Evolutionary conservation across 2,329 filamentous ascomycete genomes (phyloP).

Genomic region (Fusarium sp.): DNA sequence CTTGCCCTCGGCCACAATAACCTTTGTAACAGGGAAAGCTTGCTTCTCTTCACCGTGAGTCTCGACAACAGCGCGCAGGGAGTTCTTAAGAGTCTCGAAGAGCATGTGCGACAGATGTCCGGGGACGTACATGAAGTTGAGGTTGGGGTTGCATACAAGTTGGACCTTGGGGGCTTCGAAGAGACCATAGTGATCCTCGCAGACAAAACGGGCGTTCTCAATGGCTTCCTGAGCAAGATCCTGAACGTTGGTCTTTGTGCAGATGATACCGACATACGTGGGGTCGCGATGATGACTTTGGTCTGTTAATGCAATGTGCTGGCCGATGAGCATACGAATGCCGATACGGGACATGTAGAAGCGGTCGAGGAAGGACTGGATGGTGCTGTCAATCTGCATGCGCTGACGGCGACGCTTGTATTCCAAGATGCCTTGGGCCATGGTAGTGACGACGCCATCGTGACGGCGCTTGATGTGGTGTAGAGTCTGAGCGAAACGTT

Average conservation of each 20-base stretch:
- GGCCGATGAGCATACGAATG: constrained; percentile 98
- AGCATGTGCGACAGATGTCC: constrained; percentile 99
- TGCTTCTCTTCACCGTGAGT: constrained; percentile 94
- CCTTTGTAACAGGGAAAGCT: constrained; percentile 94
- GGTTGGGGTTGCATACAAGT: constrained; percentile 90
- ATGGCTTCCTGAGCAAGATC: constrained; percentile 97
- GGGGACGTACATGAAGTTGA: constrained; percentile 99
- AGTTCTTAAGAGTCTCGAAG: constrained; percentile 99
- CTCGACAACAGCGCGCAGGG: constrained; percentile 94
- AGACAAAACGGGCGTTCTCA: constrained; percentile 98
- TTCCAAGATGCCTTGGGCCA: constrained; percentile 96
- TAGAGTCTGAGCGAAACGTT: constrained; percentile 85
- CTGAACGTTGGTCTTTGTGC: constrained; percentile 95
- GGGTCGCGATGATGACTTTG: constrained; percentile 89
- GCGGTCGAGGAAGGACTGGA: constrained; percentile 95
- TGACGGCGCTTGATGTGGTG: constrained; percentile 96
- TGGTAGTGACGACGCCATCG: constrained; percentile 96
- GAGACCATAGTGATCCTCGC: constrained; percentile 96
- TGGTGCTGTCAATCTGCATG: constrained; percentile 98
- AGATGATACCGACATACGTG: constrained; percentile 97
- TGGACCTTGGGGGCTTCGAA: constrained; percentile 98
- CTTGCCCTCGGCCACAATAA: constrained; percentile 96
- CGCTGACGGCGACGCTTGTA: constrained; percentile 96
- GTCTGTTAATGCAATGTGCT: constrained; percentile 96
- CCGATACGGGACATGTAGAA: constrained; percentile 99